A percentile compares a stretch with the other conserved stretches of the same genome.
phyloP scores from a whole-genome alignment of 345 rosid genomes.

The Camelina laxa region DNA sequence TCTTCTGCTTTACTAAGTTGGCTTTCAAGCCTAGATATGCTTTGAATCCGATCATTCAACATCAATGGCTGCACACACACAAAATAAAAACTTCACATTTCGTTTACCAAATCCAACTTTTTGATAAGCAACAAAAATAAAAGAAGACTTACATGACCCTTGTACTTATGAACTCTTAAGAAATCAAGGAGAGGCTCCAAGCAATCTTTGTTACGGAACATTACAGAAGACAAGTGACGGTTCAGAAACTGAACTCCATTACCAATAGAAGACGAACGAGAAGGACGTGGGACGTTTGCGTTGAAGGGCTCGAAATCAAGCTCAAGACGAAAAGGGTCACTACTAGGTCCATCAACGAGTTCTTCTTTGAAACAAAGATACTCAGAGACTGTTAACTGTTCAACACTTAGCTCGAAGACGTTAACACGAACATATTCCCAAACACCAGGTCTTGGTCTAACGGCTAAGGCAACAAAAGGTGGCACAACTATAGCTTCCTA shows the following conservation, averaged over 20 bases:
- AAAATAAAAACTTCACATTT: not conserved
- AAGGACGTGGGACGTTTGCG: constrained; percentile 83
- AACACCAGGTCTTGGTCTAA: constrained; percentile 98
- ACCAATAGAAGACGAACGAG: constrained; percentile 92
- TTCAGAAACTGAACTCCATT: constrained; percentile 99
- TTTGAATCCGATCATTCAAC: constrained; percentile 89
- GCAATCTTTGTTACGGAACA: constrained; percentile 92
- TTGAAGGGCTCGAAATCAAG: constrained; percentile 98
- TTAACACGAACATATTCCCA: constrained; percentile 98
- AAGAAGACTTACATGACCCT: constrained; percentile 76
- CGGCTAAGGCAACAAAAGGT: constrained; percentile 87
- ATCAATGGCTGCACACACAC: constrained; percentile 64
- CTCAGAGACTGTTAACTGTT: constrained; percentile 75
- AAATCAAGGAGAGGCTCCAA: constrained; percentile 89
- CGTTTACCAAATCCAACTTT: constrained; percentile 3
- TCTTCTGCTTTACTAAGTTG: constrained; percentile 88
- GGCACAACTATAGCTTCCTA: constrained; percentile 97
- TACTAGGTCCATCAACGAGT: constrained; percentile 71
- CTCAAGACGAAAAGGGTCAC: constrained; percentile 70
- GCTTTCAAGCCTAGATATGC: constrained; percentile 65
- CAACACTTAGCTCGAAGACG: constrained; percentile 82
- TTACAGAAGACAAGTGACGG: constrained; percentile 90
- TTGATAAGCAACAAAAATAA: not conserved
- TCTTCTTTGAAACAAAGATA: constrained; percentile 91
- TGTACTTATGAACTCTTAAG: constrained; percentile 80